Evolutionary conservation across 352 stramenopile species (phyloP).

Genomic region (Phytophthora hybrid): DNA sequence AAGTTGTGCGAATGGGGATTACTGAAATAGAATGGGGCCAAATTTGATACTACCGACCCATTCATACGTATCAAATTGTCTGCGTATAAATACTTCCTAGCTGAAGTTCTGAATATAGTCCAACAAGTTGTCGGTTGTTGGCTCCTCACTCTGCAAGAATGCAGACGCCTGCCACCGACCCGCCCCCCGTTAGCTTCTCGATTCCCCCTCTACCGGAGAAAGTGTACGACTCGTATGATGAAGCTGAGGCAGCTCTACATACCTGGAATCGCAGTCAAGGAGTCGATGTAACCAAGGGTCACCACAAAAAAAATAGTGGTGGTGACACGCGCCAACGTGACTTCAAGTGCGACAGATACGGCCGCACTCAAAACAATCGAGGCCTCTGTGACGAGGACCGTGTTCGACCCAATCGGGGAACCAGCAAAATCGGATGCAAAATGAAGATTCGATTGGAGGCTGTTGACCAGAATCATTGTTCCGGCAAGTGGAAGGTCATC

Average conservation of each 20-base stretch:
- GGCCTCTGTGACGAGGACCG: not conserved
- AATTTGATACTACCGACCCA: too few relatives aligned
- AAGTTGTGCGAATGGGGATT: too few relatives aligned
- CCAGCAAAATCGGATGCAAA: not conserved
- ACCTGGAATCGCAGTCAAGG: not conserved
- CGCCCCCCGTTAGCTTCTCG: too few relatives aligned
- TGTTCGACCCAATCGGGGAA: not conserved
- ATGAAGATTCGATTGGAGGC: constrained; percentile 1
- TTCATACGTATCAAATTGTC: too few relatives aligned
- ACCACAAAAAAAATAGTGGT: not conserved
- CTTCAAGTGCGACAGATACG: not conserved
- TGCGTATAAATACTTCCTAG: too few relatives aligned
- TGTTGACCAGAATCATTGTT: not conserved
- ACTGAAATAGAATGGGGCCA: too few relatives aligned
- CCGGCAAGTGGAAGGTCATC: not conserved
- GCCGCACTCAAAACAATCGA: not conserved
- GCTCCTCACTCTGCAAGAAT: too few relatives aligned
- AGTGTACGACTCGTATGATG: not conserved
- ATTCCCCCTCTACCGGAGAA: too few relatives aligned
- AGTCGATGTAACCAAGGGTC: not conserved
- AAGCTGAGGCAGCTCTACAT: not conserved
- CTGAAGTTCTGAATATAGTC: too few relatives aligned
- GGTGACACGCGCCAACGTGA: not conserved
- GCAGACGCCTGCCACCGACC: too few relatives aligned
- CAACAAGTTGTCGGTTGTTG: too few relatives aligned